Evolutionary conservation across 306 rosid species (phyloP), one percentile per base, ranked within the genome.

Genomic region (Vicia faba): DNA sequence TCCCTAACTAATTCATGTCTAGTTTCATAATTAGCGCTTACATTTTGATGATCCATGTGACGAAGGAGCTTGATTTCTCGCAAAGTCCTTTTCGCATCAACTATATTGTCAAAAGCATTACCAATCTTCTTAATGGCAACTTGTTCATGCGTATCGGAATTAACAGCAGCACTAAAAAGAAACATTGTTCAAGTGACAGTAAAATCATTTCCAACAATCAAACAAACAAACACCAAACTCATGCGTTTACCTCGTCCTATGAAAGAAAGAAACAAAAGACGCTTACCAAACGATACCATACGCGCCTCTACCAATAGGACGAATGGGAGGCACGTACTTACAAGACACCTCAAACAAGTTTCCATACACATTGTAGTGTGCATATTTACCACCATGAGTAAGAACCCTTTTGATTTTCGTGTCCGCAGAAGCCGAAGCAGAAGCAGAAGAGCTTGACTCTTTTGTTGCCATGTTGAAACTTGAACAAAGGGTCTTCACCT

Each of bases 91-190:
- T 88, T 92, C 64, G 98, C 98, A 82, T 92, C 98, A 66, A 89
- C 79, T 75, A 81, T 87, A 46, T 92, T 92, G 83, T 92, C 98
- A 80, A 92, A 92, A 13, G 98, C 91, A 63, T 89, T 92, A 36
- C 96, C 96, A 10, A 92, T 89, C 88, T 92, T 92, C 91, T 92
- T 92, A 71, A 92, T 92, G 55, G 98, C 98, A 66, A 92, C 96
- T 78, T 92, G 96, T 78, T 92, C 93, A 25, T 86, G 90, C 13
- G 96, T 89, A 35, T 92, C 96, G 6, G 93, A 72, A 80, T 92
- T 92, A 29, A 92, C 91, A 79, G 96, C 93, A 72, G 98, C 95
- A 71, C 98, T 92, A 59, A 45, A 36, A 35, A 33, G 61, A 72
- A 60, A 50, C 25, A 36, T 56, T 54, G 68, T 40, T 41, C 68